These are phyloP conservation scores for Yamadazyma songkhlaensis DNA, from an alignment of 1,139 yeast genomes.

Conservation along the genomic window DNA sequence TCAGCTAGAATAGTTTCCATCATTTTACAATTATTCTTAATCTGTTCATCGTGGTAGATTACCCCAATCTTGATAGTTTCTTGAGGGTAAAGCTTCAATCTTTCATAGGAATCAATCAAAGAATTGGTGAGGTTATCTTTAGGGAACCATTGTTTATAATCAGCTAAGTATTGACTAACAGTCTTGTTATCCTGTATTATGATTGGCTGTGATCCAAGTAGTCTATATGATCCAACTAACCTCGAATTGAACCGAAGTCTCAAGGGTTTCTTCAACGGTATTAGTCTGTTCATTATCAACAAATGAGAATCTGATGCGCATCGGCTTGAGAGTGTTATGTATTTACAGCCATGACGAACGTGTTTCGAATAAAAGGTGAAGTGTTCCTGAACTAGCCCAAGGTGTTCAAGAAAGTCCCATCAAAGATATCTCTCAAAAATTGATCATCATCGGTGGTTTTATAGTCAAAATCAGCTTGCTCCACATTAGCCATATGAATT, in stretches of 20 bases:
- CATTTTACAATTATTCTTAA: constrained; percentile 23
- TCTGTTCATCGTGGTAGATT: constrained; percentile 22
- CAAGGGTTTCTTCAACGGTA: no score
- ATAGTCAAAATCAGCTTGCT: background rate
- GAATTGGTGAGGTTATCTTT: constrained; percentile 21
- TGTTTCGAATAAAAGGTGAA: no score
- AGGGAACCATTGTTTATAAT: constrained; percentile 24
- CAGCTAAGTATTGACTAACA: constrained; percentile 12
- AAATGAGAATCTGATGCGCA: background rate
- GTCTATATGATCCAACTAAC: background rate
- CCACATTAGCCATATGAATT: constrained; percentile 6
- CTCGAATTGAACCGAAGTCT: background rate
- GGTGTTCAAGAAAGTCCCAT: constrained; percentile 1
- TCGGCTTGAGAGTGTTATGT: no score
- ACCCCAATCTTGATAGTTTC: constrained; percentile 28
- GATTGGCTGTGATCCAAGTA: no score
- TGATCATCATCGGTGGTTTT: constrained; percentile 1
- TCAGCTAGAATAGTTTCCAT: constrained; percentile 40
- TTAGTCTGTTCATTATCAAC: background rate
- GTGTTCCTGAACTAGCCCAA: background rate
- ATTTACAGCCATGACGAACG: no score
- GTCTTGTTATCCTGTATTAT: background rate
- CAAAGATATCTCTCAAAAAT: constrained; percentile 2
- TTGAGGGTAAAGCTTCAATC: constrained; percentile 13
- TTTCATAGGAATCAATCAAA: constrained; percentile 17